Base-by-base conservation (phyloP, 352 stramenopile genomes). In the Pythium aristosporum region DNA sequence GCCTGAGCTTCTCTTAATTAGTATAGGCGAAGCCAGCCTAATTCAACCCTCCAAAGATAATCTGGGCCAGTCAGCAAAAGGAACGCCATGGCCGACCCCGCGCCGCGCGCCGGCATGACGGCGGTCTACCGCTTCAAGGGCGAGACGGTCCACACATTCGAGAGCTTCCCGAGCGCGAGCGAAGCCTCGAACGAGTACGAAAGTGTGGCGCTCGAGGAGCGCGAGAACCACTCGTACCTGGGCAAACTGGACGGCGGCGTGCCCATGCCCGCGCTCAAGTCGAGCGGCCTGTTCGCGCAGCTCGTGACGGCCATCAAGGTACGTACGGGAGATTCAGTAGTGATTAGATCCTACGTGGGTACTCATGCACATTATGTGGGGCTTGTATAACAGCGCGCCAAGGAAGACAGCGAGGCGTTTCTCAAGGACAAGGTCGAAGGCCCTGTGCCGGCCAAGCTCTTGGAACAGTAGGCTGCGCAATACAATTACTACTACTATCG, bases 381-480 rank as follows among this genome's bases (percentile, higher is more conserved):
- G 21, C 15, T 34, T 23, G 12, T 41, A 10, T 48, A 18, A 48
- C 46, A 94, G 85, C 74, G 81, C 47, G 82, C 82, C 18, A 94
- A 94, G 55, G 77, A 90, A 41, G 84, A 89, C 70, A 94, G 85
- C 63, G 85, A 94, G 66, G 62, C 34, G 16, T 91, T 92, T 65
- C 71, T 94, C 9, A 91, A 91, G 60, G 81, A 94, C 72, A 86
- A 88, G 53, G 80, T 88, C 39, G 85, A 94, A 69, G 82, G 85
- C n/a, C 85, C 85, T 2, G 75, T 91, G 51, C 73, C 83, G 20
- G 75, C 79, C 5, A 85, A 84, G 64, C 52, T 90, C 39, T 85
- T 87, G 61, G 81, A 86, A 64, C 70, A 83, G 68, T 88, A 79
- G 28, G 18, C n/a, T 7, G 44, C 34, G 41, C 3, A 57, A 23